phyloP scores from a whole-genome alignment of 495 filamentous ascomycete species.

The Penicillium lividum region DNA sequence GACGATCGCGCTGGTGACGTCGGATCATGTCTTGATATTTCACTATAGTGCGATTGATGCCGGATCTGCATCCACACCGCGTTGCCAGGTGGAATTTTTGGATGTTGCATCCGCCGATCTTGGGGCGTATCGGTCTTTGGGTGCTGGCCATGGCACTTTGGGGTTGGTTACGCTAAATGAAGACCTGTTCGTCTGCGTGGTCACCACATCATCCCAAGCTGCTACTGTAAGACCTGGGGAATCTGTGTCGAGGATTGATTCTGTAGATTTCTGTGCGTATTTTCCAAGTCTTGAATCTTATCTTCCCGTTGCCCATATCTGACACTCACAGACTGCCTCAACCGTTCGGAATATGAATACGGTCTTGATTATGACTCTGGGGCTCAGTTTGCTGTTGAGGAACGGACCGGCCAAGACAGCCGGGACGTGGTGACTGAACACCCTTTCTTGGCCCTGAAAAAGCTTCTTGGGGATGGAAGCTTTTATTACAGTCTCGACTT shows the following conservation, averaged over 20 bases:
- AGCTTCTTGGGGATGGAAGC: conserved; percentile 88
- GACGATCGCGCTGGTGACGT: conserved; percentile 78
- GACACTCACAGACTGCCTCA: conserved; percentile 69
- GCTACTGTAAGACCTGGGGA: conserved; percentile 85
- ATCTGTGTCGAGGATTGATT: conserved; percentile 80
- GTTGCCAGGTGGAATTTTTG: conserved; percentile 87
- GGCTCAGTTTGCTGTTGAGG: conserved; percentile 50
- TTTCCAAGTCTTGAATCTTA: not conserved
- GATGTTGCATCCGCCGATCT: conserved; percentile 64
- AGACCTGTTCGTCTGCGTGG: conserved; percentile 92
- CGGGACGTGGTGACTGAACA: conserved; percentile 74
- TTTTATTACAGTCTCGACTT: conserved; percentile 99
- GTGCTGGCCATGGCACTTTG: conserved; percentile 83
- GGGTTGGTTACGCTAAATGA: conserved; percentile 82
- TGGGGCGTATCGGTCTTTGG: conserved; percentile 69
- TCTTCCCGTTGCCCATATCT: not conserved
- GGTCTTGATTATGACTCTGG: conserved; percentile 63
- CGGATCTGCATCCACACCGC: conserved; percentile 50
- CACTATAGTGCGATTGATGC: conserved; percentile 64
- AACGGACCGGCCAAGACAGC: conserved; percentile 57
- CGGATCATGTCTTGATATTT: conserved; percentile 79
- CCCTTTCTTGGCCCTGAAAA: conserved; percentile 85
- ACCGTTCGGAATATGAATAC: conserved; percentile 77
- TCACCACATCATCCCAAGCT: conserved; percentile 73
- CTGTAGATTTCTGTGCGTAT: conserved; percentile 77